Percentiles rank a stretch among this genome's conserved stretches.
phyloP scores from a whole-genome alignment of 805 yeast genomes.

The Metschnikowia similis region DNA sequence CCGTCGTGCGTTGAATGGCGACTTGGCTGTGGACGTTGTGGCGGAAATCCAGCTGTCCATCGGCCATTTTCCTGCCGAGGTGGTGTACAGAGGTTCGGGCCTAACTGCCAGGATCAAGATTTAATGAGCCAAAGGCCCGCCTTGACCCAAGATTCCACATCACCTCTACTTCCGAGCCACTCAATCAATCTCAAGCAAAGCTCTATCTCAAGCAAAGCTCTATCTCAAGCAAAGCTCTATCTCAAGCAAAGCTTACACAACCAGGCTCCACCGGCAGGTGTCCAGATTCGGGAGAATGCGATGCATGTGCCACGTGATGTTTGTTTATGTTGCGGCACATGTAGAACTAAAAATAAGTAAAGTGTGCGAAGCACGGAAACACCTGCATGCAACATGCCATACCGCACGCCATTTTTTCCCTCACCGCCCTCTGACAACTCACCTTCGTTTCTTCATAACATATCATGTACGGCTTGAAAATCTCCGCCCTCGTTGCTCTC shows the following conservation, averaged over 20 bases:
- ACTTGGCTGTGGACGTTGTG: conserved; percentile 42
- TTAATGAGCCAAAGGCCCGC: not conserved
- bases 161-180: too few species aligned
- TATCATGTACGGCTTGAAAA: conserved; percentile 13
- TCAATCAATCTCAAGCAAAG: too few species aligned
- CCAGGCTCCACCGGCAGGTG: not conserved
- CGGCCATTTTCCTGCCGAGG: conserved; percentile 36
- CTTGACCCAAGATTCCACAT: too few species aligned
- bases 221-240: too few species aligned
- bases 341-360: conserved; percentile 3
- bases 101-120: conserved; percentile 37
- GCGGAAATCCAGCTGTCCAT: conserved; percentile 41
- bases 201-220: too few species aligned
- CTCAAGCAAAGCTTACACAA: too few species aligned
- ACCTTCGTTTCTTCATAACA: conserved; percentile 1
- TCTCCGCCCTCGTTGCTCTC: conserved; percentile 22
- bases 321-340: conserved; percentile 9
- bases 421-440: not conserved
- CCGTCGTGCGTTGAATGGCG: conserved; percentile 48
- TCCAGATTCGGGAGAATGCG: too few species aligned
- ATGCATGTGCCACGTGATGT: conserved; percentile 5
- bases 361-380: conserved; percentile 4
- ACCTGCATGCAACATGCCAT: conserved; percentile 4
- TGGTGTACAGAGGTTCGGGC: conserved; percentile 45
- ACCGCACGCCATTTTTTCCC: conserved; percentile 2